A percentile compares a stretch with the other conserved stretches of the same genome.
Evolutionary conservation across 495 filamentous ascomycete species (phyloP).

Genomic region (Hypoxylon cercidicola): DNA sequence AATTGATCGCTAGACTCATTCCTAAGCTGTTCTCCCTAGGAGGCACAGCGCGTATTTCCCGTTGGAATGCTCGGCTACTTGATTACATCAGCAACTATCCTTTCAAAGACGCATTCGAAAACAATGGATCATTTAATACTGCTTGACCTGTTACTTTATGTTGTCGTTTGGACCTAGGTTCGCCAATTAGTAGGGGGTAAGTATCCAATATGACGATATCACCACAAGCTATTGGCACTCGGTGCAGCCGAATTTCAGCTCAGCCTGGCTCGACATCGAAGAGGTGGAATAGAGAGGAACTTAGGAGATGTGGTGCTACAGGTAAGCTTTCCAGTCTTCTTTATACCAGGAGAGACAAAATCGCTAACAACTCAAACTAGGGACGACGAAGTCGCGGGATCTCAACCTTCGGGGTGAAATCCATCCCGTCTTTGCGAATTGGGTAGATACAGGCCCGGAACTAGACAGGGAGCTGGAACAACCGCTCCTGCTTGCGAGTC

Average conservation of each 20-base stretch:
- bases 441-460: slow-evolving; percentile 33
- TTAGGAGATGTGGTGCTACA: slow-evolving; percentile 46
- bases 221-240: slow-evolving; percentile 5
- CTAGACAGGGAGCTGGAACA: slow-evolving; percentile 44
- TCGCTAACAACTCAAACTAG: slow-evolving; percentile 12
- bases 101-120: slow-evolving; percentile 24
- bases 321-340: slow-evolving; percentile 30
- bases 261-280: slow-evolving; percentile 43
- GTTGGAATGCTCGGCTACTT: slow-evolving; percentile 34
- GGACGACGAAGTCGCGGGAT: slow-evolving; percentile 15
- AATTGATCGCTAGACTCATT: slow-evolving; percentile 31
- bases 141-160: not conserved
- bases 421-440: slow-evolving; percentile 49
- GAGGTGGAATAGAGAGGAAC: slow-evolving; percentile 46
- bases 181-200: not conserved
- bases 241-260: slow-evolving; percentile 14
- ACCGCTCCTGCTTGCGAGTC: slow-evolving; percentile 48
- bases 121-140: slow-evolving; percentile 1
- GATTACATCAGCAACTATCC: not conserved
- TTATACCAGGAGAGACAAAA: not conserved
- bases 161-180: not conserved
- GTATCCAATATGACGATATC: slow-evolving; percentile 27
- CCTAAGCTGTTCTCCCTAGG: slow-evolving; percentile 17
- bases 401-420: slow-evolving; percentile 42
- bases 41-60: not conserved